These are phyloP conservation scores for Asparagopsis taxiformis DNA, from an alignment of 31 red algal species.

Conservation along the genomic window DNA sequence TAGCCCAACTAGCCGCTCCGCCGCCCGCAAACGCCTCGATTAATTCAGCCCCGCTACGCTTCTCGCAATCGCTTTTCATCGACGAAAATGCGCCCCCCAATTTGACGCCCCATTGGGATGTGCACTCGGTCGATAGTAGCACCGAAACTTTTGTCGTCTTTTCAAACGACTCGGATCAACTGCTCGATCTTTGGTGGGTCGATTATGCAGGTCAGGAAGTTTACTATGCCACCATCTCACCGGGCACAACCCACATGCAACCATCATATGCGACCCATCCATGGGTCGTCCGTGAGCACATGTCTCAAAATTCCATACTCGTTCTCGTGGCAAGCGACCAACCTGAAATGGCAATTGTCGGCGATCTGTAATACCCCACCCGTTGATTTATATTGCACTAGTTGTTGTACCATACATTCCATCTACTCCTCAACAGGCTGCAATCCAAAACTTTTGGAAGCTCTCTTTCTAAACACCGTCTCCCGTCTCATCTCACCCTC, in stretches of 20 bases:
- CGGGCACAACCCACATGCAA: constrained; percentile 67
- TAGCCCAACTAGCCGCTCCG: too few relatives aligned
- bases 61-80: constrained; percentile 44
- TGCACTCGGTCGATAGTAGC: constrained; percentile 50
- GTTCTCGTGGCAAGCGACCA: constrained; percentile 48
- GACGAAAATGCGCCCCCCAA: constrained; percentile 28
- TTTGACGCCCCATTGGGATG: constrained; percentile 63
- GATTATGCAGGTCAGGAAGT: constrained; percentile 73
- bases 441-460: background rate
- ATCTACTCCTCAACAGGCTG: constrained; percentile 5
- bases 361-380: background rate
- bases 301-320: constrained; percentile 63
- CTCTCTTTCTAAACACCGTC: constrained; percentile 1
- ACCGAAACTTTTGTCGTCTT: constrained; percentile 75
- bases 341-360: constrained; percentile 53
- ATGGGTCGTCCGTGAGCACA: constrained; percentile 69
- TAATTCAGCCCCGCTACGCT: constrained; percentile 50
- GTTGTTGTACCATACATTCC: background rate
- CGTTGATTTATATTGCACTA: background rate
- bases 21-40: constrained; percentile 4
- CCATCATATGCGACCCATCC: constrained; percentile 65
- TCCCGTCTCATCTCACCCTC: background rate
- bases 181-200: constrained; percentile 84
- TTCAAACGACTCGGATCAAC: constrained; percentile 51
- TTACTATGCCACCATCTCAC: constrained; percentile 58